Base-by-base conservation (phyloP, 2,329 filamentous ascomycete species). In the Pestalotiopsis sp. region DNA sequence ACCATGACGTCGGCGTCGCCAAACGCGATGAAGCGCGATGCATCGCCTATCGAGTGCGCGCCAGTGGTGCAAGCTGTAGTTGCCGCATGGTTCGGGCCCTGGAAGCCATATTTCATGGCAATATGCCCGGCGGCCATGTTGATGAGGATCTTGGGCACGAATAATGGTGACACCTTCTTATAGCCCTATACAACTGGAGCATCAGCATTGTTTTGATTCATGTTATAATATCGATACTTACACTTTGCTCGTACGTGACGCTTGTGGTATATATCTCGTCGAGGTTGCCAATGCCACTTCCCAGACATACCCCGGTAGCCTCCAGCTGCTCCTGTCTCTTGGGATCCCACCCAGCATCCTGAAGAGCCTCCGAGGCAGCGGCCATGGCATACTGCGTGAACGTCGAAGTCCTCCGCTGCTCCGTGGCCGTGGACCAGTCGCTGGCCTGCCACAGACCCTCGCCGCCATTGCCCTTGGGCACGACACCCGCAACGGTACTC, bases 51-150 rank as follows among this genome's bases (percentile, higher is more conserved):
- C 1, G 94, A 94, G 81, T 99, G 96, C 1, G 95, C 93, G 11
- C 96, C 96, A 0, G 96, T 99, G 0, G 96, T 98, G 78, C 96
- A 99, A 68, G 96, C 96, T 13, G 96, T 99, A 0, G 95, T 97
- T 52, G 89, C 94, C 1, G 95, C 89, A 79, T 98, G 96, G 76
- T 97, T 98, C 4, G 96, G 96, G 0, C 96, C 96, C 78, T 92
- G 83, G 75, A 99, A 92, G 20, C 94, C 93, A 80, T 96, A 90
- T 73, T 90, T 92, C 90, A 99, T 98, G 30, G 95, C 95, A 48
- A 98, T 90, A 77, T 98, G 95, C 0, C 96, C 96, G 10, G 96
- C 96, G 0, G 93, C 96, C 72, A 99, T 88, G 78, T 99, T 99
- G 81, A 97, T 97, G 63, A 99, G 85, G 7, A 98, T 89, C 73